Evolutionary conservation across 345 rosid species (phyloP).

Genomic region (Rhizophora apiculata): DNA sequence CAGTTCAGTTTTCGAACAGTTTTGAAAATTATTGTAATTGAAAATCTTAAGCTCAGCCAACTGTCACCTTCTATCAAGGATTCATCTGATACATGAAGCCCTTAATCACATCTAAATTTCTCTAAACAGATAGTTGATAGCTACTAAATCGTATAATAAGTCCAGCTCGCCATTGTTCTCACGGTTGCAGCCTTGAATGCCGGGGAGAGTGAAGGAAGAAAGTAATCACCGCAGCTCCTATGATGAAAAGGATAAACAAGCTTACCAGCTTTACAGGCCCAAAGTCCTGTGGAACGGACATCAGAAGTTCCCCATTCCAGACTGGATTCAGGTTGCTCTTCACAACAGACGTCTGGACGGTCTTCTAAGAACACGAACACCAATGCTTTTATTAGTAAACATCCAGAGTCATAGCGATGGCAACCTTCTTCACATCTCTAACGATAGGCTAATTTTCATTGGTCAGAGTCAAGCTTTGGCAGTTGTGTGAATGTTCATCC

Average conservation of each 20-base stretch:
- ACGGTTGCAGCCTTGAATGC: too few relatives aligned
- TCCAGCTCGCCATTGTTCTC: too few relatives aligned
- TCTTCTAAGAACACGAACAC: conserved; percentile 26
- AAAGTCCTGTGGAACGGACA: conserved; percentile 43
- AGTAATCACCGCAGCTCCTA: too few relatives aligned
- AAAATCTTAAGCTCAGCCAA: too few relatives aligned
- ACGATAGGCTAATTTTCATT: neutral
- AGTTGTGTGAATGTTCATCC: neutral
- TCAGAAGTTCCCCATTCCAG: conserved; percentile 47
- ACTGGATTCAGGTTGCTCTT: conserved; percentile 52
- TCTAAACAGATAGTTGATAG: too few relatives aligned
- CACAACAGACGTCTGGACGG: conserved; percentile 39
- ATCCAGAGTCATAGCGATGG: neutral
- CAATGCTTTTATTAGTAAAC: conserved; percentile 3
- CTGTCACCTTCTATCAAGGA: too few relatives aligned
- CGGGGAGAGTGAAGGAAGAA: too few relatives aligned
- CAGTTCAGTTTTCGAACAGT: too few relatives aligned
- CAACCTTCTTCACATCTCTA: neutral
- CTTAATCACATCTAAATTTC: too few relatives aligned
- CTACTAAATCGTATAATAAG: too few relatives aligned
- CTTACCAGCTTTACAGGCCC: conserved; percentile 51
- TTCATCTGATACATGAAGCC: too few relatives aligned
- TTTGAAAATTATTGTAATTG: too few relatives aligned
- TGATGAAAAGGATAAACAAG: neutral
- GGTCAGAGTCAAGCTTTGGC: neutral